A percentile compares a stretch with the other conserved stretches of the same genome.
These are phyloP conservation scores for Saitozyma podzolica DNA, from an alignment of 768 basidiomycete genomes.

Conservation along the genomic window DNA sequence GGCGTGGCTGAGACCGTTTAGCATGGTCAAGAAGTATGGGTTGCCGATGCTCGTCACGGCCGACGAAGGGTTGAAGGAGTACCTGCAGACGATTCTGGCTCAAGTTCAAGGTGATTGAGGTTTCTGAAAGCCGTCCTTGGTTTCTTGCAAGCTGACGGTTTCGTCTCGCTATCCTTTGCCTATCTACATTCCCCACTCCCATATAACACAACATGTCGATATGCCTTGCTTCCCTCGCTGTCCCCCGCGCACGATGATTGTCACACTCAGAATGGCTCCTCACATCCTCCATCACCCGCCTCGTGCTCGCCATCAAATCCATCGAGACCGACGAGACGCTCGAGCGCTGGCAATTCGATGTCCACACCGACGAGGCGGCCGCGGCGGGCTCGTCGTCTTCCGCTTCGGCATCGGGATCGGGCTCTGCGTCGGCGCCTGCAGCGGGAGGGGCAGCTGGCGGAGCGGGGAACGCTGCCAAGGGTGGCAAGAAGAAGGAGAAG, in stretches of 20 bases:
- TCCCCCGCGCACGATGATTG: background rate
- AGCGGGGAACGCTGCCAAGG: background rate
- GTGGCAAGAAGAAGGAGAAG: constrained; percentile 50
- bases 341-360: constrained; percentile 98
- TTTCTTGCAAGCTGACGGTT: background rate
- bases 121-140: background rate
- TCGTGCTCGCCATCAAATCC: constrained; percentile 93
- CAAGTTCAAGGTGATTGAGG: constrained; percentile 80
- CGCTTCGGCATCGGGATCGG: constrained; percentile 36
- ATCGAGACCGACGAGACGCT: constrained; percentile 88
- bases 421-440: constrained; percentile 6
- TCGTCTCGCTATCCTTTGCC: background rate
- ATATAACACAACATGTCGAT: background rate
- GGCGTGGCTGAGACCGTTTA: constrained; percentile 9
- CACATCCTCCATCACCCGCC: constrained; percentile 84
- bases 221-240: background rate
- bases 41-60: constrained; percentile 92
- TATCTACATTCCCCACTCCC: background rate
- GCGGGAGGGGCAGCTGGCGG: background rate
- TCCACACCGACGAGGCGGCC: constrained; percentile 59
- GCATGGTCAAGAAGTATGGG: constrained; percentile 98
- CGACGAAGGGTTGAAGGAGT: constrained; percentile 88
- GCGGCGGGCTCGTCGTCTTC: constrained; percentile 4
- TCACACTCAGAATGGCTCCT: constrained; percentile 79
- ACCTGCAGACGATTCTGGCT: constrained; percentile 86